These are phyloP conservation scores for Aspergillus awamori DNA, from an alignment of 2,329 filamentous ascomycete genomes.

Conservation along the genomic window DNA sequence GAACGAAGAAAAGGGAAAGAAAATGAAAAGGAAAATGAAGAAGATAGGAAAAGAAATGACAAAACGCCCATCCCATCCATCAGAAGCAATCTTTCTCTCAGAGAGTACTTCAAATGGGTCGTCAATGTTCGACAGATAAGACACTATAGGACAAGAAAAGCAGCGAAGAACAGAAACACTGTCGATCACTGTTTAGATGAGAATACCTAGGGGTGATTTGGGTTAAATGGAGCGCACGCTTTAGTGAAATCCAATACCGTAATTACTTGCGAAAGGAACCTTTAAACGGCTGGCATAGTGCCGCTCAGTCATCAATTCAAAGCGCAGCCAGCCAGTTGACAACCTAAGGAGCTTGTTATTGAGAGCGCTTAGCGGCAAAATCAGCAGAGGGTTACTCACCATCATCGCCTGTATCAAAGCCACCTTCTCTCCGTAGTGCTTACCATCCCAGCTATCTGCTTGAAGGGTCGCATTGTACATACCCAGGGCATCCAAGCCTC, in stretches of 20 bases:
- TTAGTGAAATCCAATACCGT: background rate
- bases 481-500: conserved; percentile 45
- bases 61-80: background rate
- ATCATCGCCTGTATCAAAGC: conserved; percentile 50
- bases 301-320: background rate
- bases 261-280: too few relatives aligned
- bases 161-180: background rate
- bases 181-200: background rate
- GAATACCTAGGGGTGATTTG: background rate
- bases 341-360: conserved; percentile 18
- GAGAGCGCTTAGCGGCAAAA: conserved; percentile 10
- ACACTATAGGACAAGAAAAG: background rate
- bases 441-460: conserved; percentile 43
- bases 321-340: conserved; percentile 29
- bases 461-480: conserved; percentile 51
- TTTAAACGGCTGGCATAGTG: background rate
- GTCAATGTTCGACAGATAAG: background rate
- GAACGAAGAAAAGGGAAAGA: background rate
- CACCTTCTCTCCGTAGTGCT: conserved; percentile 43
- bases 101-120: background rate
- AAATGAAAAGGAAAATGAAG: background rate
- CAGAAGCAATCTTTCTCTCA: background rate
- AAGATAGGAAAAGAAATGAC: background rate
- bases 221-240: background rate
- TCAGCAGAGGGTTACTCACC: conserved; percentile 29